Evolutionary conservation across 2,329 filamentous ascomycete species (phyloP), one percentile per base, ranked within the genome.

Genomic region (Dendrostoma leiphaemia): DNA sequence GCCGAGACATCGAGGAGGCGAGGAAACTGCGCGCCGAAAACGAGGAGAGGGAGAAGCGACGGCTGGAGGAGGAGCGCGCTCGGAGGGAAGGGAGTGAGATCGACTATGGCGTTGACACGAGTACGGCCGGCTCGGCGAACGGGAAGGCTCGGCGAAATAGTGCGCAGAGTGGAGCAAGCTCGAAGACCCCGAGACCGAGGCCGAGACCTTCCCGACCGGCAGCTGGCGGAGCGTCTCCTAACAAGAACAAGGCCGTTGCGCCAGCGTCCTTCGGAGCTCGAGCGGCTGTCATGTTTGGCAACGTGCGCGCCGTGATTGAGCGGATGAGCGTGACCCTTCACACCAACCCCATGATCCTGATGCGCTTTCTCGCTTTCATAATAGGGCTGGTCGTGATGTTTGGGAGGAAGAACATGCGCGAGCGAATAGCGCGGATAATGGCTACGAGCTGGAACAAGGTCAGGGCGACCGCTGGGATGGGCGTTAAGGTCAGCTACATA

Each of bases 401-500:
- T 56, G 88, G 89, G 54, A 81, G 89, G 63, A 81, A 83, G 63
- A 87, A 88, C 65, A 75, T 96, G 13, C 82, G 92, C 37, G 85
- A 95, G 61, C 82, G 88, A 60, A 70, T 97, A 32, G 80, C 85
- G 67, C 80, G 85, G 52, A 75, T 91, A 34, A 66, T 95, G 40
- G 82, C 81, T 35, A 76, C 80, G 26, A 85, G 84, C 9, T 96
- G 91, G 91, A 81, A 83, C 51, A 97, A 96, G 74, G 75, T 96
- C 37, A 85, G 83, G 67, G 81, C 85, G 43, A 97, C 94, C 0
- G 86, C 93, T 4, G 92, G 92, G 2, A 97, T 97, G 93, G 94
- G 93, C 2, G 89, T 95, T 60, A 97, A 97, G 75, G 92, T 97
- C 65, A 96, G 89, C 69, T 97, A 97, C 74, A 95, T 99, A 57